Evolutionary conservation across 768 basidiomycete genomes (phyloP).

Genomic region (Russula earlei): DNA sequence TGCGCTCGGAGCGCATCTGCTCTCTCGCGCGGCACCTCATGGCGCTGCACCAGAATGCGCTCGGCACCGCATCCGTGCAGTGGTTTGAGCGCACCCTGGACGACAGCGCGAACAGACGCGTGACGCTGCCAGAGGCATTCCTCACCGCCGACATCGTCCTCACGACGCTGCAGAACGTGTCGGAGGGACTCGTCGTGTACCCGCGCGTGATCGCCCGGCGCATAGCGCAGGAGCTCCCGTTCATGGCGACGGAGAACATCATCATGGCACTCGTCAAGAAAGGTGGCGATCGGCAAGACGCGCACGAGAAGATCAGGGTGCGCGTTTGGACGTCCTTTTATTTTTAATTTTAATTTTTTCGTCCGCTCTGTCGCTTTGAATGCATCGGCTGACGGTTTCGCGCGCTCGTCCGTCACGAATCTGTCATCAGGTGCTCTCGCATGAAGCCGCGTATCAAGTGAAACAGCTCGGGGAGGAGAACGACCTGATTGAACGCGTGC

Average conservation of each 20-base stretch:
- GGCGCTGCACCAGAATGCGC: slow-evolving; percentile 90
- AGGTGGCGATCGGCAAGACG: slow-evolving; percentile 92
- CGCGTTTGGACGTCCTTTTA: slow-evolving; percentile 19
- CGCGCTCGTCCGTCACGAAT: background rate
- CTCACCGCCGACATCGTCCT: slow-evolving; percentile 94
- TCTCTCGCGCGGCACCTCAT: slow-evolving; percentile 93
- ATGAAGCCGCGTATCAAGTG: slow-evolving; percentile 89
- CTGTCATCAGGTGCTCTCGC: slow-evolving; percentile 76
- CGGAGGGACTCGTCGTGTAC: slow-evolving; percentile 98
- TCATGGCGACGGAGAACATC: slow-evolving; percentile 99
- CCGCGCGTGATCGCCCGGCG: slow-evolving; percentile 90
- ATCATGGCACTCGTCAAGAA: slow-evolving; percentile 98
- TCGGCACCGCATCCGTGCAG: slow-evolving; percentile 91
- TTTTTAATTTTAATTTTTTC: background rate
- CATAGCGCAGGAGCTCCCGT: slow-evolving; percentile 90
- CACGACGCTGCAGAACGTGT: slow-evolving; percentile 91
- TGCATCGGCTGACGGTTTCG: background rate
- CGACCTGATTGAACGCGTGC: slow-evolving; percentile 86
- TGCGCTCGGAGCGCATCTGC: slow-evolving; percentile 97
- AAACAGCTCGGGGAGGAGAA: slow-evolving; percentile 93
- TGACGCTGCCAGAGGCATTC: slow-evolving; percentile 95
- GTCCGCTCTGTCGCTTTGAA: too few species aligned
- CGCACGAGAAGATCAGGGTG: slow-evolving; percentile 91
- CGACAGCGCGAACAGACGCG: slow-evolving; percentile 94
- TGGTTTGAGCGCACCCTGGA: slow-evolving; percentile 99